A percentile compares a stretch with the other conserved stretches of the same genome.
Evolutionary conservation across 2,329 filamentous ascomycete species (phyloP).

Genomic region (Cordyceps tenuipes): DNA sequence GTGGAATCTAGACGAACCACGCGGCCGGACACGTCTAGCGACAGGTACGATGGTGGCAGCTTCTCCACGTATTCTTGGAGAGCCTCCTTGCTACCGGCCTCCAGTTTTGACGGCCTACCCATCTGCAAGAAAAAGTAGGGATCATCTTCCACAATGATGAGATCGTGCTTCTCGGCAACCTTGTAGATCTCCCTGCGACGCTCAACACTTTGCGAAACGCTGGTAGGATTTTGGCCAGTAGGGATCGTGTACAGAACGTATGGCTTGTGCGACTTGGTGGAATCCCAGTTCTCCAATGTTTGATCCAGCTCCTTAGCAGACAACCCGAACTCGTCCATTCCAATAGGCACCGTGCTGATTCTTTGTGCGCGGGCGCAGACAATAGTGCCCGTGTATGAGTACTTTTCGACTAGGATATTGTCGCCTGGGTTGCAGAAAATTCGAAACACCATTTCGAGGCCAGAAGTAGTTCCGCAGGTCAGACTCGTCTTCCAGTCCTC

Average conservation of each 20-base stretch:
- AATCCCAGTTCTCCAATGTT: constrained; percentile 57
- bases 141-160: constrained; percentile 78
- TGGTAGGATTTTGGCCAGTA: constrained; percentile 78
- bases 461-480: constrained; percentile 58
- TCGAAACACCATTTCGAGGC: constrained; percentile 58
- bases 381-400: constrained; percentile 36
- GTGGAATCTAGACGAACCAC: constrained; percentile 81
- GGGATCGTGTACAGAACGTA: constrained; percentile 47
- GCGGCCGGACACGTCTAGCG: constrained; percentile 45
- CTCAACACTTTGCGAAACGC: constrained; percentile 59
- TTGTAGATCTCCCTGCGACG: constrained; percentile 62
- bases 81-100: neutral
- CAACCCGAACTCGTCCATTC: constrained; percentile 60
- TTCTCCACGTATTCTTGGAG: constrained; percentile 7
- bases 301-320: constrained; percentile 53
- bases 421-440: constrained; percentile 57
- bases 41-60: constrained; percentile 23
- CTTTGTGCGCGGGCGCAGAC: constrained; percentile 58
- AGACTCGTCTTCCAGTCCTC: constrained; percentile 63
- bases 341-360: constrained; percentile 49
- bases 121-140: constrained; percentile 82
- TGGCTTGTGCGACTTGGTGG: constrained; percentile 31
- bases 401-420: constrained; percentile 62
- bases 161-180: constrained; percentile 66
- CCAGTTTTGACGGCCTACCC: constrained; percentile 17